These are phyloP conservation scores for Rhynchospora pubera DNA, from an alignment of 176 grass and related monocot species.

Conservation along the genomic window DNA sequence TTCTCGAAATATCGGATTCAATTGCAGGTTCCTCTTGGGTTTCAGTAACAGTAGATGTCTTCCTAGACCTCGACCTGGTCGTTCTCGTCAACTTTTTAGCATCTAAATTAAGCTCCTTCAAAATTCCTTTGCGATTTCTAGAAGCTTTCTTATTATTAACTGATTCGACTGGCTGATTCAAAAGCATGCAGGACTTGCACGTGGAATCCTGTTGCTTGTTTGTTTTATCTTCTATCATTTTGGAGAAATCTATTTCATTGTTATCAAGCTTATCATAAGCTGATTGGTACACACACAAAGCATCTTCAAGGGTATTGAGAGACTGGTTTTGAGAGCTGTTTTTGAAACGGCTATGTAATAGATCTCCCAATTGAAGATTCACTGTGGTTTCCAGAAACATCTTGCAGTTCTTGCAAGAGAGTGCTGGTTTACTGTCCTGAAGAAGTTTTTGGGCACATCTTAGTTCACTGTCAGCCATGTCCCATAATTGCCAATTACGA, in stretches of 20 bases:
- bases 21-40: neutral
- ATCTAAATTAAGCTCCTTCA: neutral
- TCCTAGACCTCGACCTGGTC: slow-evolving; percentile 3
- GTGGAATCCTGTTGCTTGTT: neutral
- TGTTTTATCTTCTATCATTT: slow-evolving; percentile 1
- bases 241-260: slow-evolving; percentile 17
- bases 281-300: slow-evolving; percentile 50
- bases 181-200: slow-evolving; percentile 2
- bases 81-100: neutral
- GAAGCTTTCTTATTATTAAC: slow-evolving; percentile 9
- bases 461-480: slow-evolving; percentile 47
- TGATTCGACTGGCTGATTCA: slow-evolving; percentile 1
- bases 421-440: slow-evolving; percentile 20
- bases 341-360: slow-evolving; percentile 40
- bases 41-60: slow-evolving; percentile 15
- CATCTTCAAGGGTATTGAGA: slow-evolving; percentile 33
- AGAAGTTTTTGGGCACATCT: slow-evolving; percentile 49
- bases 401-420: slow-evolving; percentile 61
- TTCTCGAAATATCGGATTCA: slow-evolving; percentile 11
- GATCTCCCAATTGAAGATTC: slow-evolving; percentile 59
- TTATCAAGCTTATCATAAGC: slow-evolving; percentile 52
- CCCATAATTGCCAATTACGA: slow-evolving; percentile 51
- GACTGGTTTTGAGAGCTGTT: slow-evolving; percentile 39
- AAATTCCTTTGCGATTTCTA: neutral
- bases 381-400: slow-evolving; percentile 41